Base-by-base conservation (phyloP, 2,329 filamentous ascomycete genomes). In the Mycosphaerelloides madeirae region DNA sequence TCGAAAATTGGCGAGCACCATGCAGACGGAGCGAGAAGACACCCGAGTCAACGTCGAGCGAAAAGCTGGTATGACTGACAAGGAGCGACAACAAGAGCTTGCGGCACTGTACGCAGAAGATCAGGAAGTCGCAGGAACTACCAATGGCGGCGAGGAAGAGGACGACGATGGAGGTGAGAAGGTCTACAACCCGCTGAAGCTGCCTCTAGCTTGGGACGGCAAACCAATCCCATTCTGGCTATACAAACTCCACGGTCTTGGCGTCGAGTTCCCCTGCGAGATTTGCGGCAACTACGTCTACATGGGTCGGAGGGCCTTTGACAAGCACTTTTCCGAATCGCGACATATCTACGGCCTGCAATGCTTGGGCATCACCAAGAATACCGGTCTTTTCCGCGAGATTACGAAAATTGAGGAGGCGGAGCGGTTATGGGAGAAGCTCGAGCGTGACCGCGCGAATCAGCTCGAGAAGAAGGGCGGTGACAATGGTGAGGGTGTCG, bases 171-270 rank as follows among this genome's bases (percentile, higher is more conserved):
- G 60, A 40, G 87, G 91, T 33, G 89, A 95, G 53, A 90, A 83
- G 63, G 86, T 97, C 48, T 96, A 97, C 75, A 98, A 98, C 65
- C 93, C 93, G 0, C 77, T 98, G 54, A 98, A 98, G 64, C 76
- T 98, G 2, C 93, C 93, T 0, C 77, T 98, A 6, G 91, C 88
- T 2, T 98, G 94, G 94, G 93, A 98, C 56, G 93, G 94, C 57
- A 98, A 98, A 64, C 93, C 94, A 0, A 98, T 98, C 58, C 93
- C 94, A 0, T 98, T 93, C 73, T 98, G 93, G 93, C 78, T 98
- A 13, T 98, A 97, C 75, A 93, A 96, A 57, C 77, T 98, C 13
- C 93, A 98, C 63, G 93, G 93, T 1, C 73, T 98, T 19, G 93
- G 93, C 7, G 89, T 95, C 11, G 93, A 98, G 59, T 95, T 96